phyloP scores from a whole-genome alignment of 108 stramenopile genomes.

The Parietichytrium sp. region DNA sequence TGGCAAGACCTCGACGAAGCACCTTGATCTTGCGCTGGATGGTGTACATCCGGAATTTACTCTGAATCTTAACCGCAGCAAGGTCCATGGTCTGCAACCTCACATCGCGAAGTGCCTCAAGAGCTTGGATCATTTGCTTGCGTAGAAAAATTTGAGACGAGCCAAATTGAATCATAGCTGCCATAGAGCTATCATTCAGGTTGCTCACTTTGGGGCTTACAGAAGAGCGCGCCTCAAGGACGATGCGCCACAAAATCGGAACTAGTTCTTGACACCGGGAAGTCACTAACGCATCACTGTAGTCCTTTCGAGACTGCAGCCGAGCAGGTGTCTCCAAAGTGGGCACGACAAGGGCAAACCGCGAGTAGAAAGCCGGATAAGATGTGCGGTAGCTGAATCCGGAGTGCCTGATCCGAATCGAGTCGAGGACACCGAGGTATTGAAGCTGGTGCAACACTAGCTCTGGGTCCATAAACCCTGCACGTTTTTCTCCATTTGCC shows the following conservation, averaged over 20 bases:
- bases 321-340: neutral
- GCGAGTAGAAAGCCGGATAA: conserved; percentile 43
- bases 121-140: conserved; percentile 35
- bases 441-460: conserved; percentile 7
- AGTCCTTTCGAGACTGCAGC: neutral
- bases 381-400: conserved; percentile 44
- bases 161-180: conserved; percentile 29
- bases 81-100: conserved; percentile 44
- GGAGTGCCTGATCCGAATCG: neutral
- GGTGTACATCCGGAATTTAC: neutral
- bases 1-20: neutral
- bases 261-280: conserved; percentile 12
- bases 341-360: conserved; percentile 45
- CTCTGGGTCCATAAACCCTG: neutral
- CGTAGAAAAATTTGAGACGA: conserved; percentile 24
- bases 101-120: conserved; percentile 44
- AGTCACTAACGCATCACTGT: neutral
- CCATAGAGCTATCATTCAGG: too few species aligned
- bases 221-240: conserved; percentile 48
- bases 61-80: conserved; percentile 26
- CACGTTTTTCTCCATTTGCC: conserved; percentile 70
- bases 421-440: conserved; percentile 41
- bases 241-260: conserved; percentile 50
- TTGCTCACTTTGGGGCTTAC: neutral
- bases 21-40: neutral